Conservation (phyloP, 768 basidiomycete genomes). For the Tulasnella sp. region DNA sequence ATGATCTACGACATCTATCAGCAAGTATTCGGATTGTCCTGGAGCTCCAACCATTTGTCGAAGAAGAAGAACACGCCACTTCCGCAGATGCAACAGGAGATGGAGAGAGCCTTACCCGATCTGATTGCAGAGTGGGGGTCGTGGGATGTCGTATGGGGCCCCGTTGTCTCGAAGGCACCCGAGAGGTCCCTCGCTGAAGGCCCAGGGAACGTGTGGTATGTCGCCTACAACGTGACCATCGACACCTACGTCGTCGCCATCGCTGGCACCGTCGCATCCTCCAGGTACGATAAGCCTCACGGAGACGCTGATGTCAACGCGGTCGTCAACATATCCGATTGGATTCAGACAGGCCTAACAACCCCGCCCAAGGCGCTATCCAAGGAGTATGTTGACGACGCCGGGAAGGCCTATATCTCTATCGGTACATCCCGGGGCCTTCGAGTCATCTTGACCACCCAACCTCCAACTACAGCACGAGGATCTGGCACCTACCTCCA, state of each 20-base stretch:
- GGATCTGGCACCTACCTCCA: not conserved
- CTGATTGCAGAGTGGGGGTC: not conserved
- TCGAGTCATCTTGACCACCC: not conserved
- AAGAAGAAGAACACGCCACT: not conserved
- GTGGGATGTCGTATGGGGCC: slow-evolving; percentile 4
- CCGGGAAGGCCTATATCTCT: not conserved
- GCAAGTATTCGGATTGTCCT: not conserved
- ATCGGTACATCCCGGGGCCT: not conserved
- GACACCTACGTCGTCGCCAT: slow-evolving; percentile 14
- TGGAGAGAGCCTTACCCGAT: not conserved
- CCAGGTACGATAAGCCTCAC: not conserved
- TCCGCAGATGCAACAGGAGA: not conserved
- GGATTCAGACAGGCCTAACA: not conserved
- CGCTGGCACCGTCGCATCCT: not conserved
- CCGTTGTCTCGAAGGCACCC: slow-evolving; percentile 2
- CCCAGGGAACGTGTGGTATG: slow-evolving; percentile 13
- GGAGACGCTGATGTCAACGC: slow-evolving; percentile 8
- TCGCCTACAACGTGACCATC: not conserved
- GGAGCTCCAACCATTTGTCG: not conserved
- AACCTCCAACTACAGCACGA: not conserved
- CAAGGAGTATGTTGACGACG: not conserved
- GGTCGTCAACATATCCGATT: slow-evolving; percentile 7
- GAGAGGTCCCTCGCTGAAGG: not conserved
- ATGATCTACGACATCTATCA: slow-evolving; percentile 6
- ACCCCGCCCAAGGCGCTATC: too few species aligned